Conservation (phyloP, 441 rosid species). For the Populus trichocarpa region DNA sequence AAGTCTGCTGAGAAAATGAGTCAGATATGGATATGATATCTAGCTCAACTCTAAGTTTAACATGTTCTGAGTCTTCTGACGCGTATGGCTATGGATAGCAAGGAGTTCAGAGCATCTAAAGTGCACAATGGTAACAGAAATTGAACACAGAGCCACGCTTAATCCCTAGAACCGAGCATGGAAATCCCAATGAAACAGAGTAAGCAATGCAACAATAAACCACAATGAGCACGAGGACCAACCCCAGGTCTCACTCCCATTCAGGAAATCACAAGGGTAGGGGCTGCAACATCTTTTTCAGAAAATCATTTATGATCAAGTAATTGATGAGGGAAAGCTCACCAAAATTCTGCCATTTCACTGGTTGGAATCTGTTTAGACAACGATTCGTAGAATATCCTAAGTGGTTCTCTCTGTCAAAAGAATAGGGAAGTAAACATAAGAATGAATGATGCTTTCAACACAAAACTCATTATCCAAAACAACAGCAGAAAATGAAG, state of each 20-base stretch:
- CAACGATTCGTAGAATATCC: slow-evolving; percentile 90
- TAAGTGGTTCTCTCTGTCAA: slow-evolving; percentile 84
- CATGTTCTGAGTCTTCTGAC: neutral
- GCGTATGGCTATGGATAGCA: neutral
- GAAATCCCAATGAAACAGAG: neutral
- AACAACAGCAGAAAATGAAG: slow-evolving; percentile 10
- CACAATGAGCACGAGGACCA: neutral
- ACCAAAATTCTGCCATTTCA: slow-evolving; percentile 99
- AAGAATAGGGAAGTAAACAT: slow-evolving; percentile 10
- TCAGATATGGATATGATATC: neutral
- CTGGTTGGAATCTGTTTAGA: slow-evolving; percentile 77
- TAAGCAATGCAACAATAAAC: neutral
- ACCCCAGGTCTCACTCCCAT: neutral
- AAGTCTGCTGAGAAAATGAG: neutral
- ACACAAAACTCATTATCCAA: neutral
- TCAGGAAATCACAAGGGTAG: neutral
- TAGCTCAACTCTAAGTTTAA: neutral
- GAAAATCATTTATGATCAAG: neutral
- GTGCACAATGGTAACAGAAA: too few relatives aligned
- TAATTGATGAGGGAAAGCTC: slow-evolving; percentile 14
- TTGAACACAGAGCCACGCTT: too few relatives aligned
- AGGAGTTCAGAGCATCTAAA: neutral
- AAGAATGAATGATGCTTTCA: slow-evolving; percentile 13
- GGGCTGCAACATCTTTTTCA: neutral
- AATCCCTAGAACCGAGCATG: neutral